A percentile compares a stretch with the other conserved stretches of the same genome.
Conservation (phyloP, 2,329 filamentous ascomycete species). For the Fusarium sp. region DNA sequence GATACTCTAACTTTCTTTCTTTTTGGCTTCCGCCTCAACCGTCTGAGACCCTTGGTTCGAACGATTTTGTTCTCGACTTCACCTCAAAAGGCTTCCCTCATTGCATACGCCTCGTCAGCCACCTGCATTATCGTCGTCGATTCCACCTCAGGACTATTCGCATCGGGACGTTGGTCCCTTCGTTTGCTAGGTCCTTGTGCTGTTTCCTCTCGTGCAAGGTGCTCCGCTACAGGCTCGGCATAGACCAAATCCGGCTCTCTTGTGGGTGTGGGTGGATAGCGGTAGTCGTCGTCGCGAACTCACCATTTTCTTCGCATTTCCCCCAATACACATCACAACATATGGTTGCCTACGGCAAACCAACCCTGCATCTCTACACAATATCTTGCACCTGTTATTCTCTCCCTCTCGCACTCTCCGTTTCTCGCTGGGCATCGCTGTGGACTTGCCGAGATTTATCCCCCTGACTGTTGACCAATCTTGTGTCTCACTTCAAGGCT, state of each 20-base stretch:
- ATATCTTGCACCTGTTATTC: background rate
- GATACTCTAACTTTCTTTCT: slow-evolving; percentile 13
- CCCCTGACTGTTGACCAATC: background rate
- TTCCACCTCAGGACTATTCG: background rate
- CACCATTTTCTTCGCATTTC: slow-evolving; percentile 21
- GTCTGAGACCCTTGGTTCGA: slow-evolving; percentile 6
- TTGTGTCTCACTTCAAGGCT: slow-evolving; percentile 24
- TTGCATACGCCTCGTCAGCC: slow-evolving; percentile 10
- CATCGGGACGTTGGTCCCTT: background rate
- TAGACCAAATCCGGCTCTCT: slow-evolving; percentile 45
- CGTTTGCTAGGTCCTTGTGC: slow-evolving; percentile 2
- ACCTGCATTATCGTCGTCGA: background rate
- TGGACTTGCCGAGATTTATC: slow-evolving; percentile 11
- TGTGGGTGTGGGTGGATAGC: slow-evolving; percentile 29
- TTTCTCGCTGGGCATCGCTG: background rate
- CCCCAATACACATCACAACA: slow-evolving; percentile 19
- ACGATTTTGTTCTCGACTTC: slow-evolving; percentile 18
- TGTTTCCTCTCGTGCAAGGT: slow-evolving; percentile 13
- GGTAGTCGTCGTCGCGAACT: slow-evolving; percentile 12
- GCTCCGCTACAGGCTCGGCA: slow-evolving; percentile 37
- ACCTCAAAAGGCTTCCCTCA: background rate
- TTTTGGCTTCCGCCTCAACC: slow-evolving; percentile 26
- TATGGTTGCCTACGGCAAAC: slow-evolving; percentile 16
- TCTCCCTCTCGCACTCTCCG: background rate
- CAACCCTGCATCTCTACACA: slow-evolving; percentile 6